Evolutionary conservation across 768 basidiomycete species (phyloP).

Genomic region (Boletus eberwhitei): DNA sequence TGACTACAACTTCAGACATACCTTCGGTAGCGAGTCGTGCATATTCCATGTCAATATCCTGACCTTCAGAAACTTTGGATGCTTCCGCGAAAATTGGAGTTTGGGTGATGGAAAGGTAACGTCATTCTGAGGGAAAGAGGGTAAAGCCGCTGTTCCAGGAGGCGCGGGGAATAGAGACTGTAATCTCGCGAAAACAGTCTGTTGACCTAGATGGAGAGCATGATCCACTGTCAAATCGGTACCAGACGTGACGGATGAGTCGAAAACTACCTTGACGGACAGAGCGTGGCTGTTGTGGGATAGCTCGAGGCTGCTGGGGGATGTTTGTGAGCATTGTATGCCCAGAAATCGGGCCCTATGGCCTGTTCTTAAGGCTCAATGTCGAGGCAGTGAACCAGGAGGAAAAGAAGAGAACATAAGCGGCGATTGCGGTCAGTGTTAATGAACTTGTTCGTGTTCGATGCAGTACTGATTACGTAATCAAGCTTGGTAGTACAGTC

Average conservation of each 20-base stretch:
- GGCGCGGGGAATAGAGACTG: conserved; percentile 49
- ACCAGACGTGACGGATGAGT: conserved; percentile 5
- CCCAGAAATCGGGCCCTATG: conserved; percentile 18
- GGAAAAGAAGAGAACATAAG: conserved; percentile 22
- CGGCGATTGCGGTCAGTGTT: conserved; percentile 12
- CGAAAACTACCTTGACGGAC: conserved; percentile 18
- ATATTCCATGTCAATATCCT: conserved; percentile 81
- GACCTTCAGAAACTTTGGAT: conserved; percentile 55
- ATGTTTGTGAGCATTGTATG: conserved; percentile 22
- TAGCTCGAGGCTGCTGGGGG: conserved; percentile 19
- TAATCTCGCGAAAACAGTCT: conserved; percentile 46
- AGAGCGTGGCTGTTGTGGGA: conserved; percentile 13
- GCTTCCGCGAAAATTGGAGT: conserved; percentile 22
- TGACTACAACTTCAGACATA: conserved; percentile 20
- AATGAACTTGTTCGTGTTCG: conserved; percentile 21
- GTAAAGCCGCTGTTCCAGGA: conserved; percentile 21
- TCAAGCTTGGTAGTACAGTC: conserved; percentile 5
- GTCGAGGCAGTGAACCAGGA: conserved; percentile 22
- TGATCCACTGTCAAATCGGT: not conserved
- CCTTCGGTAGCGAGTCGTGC: conserved; percentile 81
- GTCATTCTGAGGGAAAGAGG: conserved; percentile 20
- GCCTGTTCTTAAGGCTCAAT: conserved; percentile 30
- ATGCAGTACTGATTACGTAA: conserved; percentile 27
- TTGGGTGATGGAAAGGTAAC: conserved; percentile 21
- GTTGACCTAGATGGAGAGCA: conserved; percentile 28